These are phyloP conservation scores for Pogostemon cablin DNA, from an alignment of 257 asterid species.

Conservation along the genomic window DNA sequence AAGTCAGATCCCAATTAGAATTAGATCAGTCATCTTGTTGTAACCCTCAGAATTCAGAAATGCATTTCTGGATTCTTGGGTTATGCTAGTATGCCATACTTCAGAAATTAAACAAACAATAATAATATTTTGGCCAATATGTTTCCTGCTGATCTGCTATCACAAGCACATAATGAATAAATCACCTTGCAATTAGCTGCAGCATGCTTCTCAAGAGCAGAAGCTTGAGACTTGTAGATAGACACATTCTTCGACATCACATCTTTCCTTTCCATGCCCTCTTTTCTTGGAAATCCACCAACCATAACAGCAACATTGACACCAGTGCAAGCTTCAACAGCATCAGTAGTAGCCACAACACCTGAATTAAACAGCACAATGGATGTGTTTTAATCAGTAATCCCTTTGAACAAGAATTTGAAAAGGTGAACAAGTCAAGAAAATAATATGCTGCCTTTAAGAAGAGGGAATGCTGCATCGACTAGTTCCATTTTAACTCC, in stretches of 20 bases:
- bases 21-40: background rate
- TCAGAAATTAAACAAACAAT: background rate
- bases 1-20: slow-evolving; percentile 3
- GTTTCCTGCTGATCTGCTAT: too few relatives aligned
- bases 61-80: background rate
- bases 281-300: slow-evolving; percentile 97
- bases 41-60: background rate
- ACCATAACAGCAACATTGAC: slow-evolving; percentile 86
- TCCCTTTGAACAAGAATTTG: background rate
- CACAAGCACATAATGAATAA: too few relatives aligned
- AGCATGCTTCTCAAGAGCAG: slow-evolving; percentile 89
- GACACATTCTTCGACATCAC: slow-evolving; percentile 93
- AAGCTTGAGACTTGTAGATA: slow-evolving; percentile 92
- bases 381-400: background rate
- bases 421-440: background rate
- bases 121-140: too few relatives aligned
- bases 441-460: slow-evolving; percentile 52
- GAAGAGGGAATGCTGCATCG: slow-evolving; percentile 92
- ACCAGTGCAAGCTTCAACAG: slow-evolving; percentile 76
- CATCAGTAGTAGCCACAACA: slow-evolving; percentile 90
- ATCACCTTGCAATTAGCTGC: slow-evolving; percentile 89
- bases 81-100: background rate
- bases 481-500: slow-evolving; percentile 93
- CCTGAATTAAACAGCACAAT: slow-evolving; percentile 43
- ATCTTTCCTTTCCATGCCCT: slow-evolving; percentile 96